phyloP scores from a whole-genome alignment of 495 filamentous ascomycete species.

The Jackrogersella minutella region DNA sequence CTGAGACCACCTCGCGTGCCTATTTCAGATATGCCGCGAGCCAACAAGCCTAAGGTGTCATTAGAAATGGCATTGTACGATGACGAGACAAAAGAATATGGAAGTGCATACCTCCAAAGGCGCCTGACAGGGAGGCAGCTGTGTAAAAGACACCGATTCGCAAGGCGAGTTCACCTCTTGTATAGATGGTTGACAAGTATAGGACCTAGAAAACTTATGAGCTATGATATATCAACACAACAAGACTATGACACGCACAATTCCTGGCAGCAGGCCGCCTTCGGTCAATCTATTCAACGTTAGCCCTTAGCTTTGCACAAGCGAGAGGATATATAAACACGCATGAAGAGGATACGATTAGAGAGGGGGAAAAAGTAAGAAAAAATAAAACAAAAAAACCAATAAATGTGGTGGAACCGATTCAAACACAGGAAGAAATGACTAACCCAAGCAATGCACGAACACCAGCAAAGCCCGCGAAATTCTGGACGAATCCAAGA shows the following conservation, averaged over 20 bases:
- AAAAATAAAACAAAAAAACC: slow-evolving; percentile 11
- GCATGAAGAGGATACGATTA: not conserved
- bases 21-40: slow-evolving; percentile 53
- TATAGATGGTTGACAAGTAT: slow-evolving; percentile 59
- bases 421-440: slow-evolving; percentile 6
- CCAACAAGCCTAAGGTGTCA: slow-evolving; percentile 52
- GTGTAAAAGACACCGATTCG: slow-evolving; percentile 65
- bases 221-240: not conserved
- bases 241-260: slow-evolving; percentile 44
- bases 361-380: no score
- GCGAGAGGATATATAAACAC: not conserved
- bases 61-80: slow-evolving; percentile 1
- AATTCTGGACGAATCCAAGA: slow-evolving; percentile 81
- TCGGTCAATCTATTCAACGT: slow-evolving; percentile 48
- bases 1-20: slow-evolving; percentile 50
- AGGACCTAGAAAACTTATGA: slow-evolving; percentile 46
- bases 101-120: slow-evolving; percentile 56
- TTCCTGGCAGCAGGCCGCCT: slow-evolving; percentile 60
- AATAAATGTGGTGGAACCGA: slow-evolving; percentile 29
- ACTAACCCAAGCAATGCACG: slow-evolving; percentile 75
- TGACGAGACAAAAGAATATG: slow-evolving; percentile 15
- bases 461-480: slow-evolving; percentile 75
- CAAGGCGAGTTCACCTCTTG: slow-evolving; percentile 58
- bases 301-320: slow-evolving; percentile 5
- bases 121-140: slow-evolving; percentile 63